These are phyloP conservation scores for Xylaria telfairii DNA, from an alignment of 495 filamentous ascomycete species.

Conservation along the genomic window DNA sequence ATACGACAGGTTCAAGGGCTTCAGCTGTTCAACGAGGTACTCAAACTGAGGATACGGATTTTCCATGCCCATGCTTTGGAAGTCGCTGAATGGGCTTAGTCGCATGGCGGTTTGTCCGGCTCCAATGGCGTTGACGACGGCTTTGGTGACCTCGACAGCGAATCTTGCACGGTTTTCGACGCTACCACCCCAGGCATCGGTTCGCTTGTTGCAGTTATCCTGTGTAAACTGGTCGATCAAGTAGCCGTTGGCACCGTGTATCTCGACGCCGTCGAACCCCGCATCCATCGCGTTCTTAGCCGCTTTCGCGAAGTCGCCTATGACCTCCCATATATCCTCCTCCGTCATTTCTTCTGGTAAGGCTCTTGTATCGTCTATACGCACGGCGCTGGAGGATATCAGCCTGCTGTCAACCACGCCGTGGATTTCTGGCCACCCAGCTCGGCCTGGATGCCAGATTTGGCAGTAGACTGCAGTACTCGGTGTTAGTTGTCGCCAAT, in stretches of 20 bases:
- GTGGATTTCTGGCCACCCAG: constrained; percentile 49
- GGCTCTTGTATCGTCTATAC: constrained; percentile 8
- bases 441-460: constrained; percentile 60
- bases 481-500: too few relatives aligned
- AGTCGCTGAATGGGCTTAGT: constrained; percentile 58
- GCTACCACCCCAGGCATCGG: constrained; percentile 58
- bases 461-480: constrained; percentile 64
- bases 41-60: constrained; percentile 66
- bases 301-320: constrained; percentile 43
- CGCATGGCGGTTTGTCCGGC: constrained; percentile 49
- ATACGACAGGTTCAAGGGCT: constrained; percentile 56
- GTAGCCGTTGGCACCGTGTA: constrained; percentile 64
- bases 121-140: constrained; percentile 44
- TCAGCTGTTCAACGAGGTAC: constrained; percentile 54
- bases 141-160: constrained; percentile 52
- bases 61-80: constrained; percentile 55
- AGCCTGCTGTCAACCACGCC: constrained; percentile 37
- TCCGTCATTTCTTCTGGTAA: constrained; percentile 54
- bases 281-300: constrained; percentile 46
- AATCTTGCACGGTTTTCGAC: constrained; percentile 59
- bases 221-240: constrained; percentile 62
- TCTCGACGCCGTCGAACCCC: constrained; percentile 62
- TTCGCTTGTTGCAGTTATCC: constrained; percentile 57
- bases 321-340: constrained; percentile 50
- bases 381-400: constrained; percentile 29